These are phyloP conservation scores for Phylloporus sp. DNA, from an alignment of 1,284 basidiomycete species.

Conservation along the genomic window DNA sequence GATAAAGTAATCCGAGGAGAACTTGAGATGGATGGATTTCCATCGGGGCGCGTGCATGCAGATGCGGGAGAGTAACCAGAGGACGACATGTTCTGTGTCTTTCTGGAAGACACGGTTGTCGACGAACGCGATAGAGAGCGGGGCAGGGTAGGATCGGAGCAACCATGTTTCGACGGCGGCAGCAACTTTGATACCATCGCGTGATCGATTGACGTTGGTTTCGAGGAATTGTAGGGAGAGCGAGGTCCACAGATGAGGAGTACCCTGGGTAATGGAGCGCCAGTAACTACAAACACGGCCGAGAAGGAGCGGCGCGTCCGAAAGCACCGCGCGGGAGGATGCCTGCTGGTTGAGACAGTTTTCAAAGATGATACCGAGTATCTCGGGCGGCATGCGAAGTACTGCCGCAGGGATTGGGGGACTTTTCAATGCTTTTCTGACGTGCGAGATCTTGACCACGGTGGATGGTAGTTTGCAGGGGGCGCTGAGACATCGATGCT, in stretches of 20 bases:
- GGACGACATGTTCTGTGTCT: conserved; percentile 27
- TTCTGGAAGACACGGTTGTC: conserved; percentile 32
- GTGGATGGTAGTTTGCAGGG: background rate
- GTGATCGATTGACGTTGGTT: conserved; percentile 26
- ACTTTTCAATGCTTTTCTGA: background rate
- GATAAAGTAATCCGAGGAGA: conserved; percentile 33
- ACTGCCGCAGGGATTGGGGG: conserved; percentile 1
- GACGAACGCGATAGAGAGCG: conserved; percentile 29
- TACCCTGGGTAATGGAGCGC: conserved; percentile 21
- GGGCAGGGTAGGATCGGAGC: conserved; percentile 21
- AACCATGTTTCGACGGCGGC: conserved; percentile 29
- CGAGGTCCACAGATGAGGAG: conserved; percentile 27
- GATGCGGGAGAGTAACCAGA: conserved; percentile 27
- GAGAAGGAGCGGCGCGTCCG: conserved; percentile 26
- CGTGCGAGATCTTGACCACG: background rate
- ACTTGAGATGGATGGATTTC: conserved; percentile 30
- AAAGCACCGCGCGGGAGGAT: background rate
- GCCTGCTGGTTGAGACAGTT: conserved; percentile 16
- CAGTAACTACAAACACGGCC: conserved; percentile 29
- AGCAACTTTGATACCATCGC: conserved; percentile 21
- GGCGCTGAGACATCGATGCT: background rate
- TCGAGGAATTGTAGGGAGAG: conserved; percentile 30
- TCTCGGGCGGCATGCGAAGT: conserved; percentile 29
- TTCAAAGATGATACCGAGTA: conserved; percentile 32
- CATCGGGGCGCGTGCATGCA: conserved; percentile 25